Evolutionary conservation across 169 alveolate genomes (phyloP), one percentile per base, ranked within the genome.

Genomic region (Plasmodium vivax): DNA sequence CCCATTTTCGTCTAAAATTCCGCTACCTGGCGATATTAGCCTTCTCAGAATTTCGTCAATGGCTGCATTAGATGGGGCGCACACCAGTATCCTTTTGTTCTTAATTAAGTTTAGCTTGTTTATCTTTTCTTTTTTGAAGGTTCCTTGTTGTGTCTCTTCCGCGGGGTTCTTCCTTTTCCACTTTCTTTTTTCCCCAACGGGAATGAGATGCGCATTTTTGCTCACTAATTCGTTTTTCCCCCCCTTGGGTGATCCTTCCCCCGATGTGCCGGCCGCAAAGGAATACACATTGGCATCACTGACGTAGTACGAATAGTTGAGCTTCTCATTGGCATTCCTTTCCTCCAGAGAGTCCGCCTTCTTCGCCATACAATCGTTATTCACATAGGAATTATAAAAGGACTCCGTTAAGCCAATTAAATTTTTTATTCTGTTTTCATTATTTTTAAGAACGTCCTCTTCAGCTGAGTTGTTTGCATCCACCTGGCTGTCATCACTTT

Each of bases 61-160:
- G 0, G 99, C 99, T 16, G 99, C 99, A 93, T 99, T 99, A 43
- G 99, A 98, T 30, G 99, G 99, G 27, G 99, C 99, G 92, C 99
- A 99, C 62, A 99, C 98, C 43, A 99, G 95, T 36, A 99, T 97
- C 62, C 97, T 94, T 83, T 96, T 73, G 32, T 94, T 85, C 81
- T 79, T 87, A 36, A 91, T 45, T 23, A 30, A 72, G 74, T 85
- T 68, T 47, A 62, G 56, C 38, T 72, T 81, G 54, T 73, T 74
- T 10, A 82, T 88, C 34, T 23, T 47, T 38, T 58, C 71, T 68
- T 90, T 73, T 83, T n/a, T 88, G 23, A 51, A 51, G 3, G 23
- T 51, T 19, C 27, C 62, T 51, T 51, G 62, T 51, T 51, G 62
- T 51, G 62, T 51, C 19, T 51, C 62, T 51, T 51, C 62, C 8